These are phyloP conservation scores for Auricularia auricula-judae DNA, from an alignment of 768 basidiomycete species.

Conservation along the genomic window DNA sequence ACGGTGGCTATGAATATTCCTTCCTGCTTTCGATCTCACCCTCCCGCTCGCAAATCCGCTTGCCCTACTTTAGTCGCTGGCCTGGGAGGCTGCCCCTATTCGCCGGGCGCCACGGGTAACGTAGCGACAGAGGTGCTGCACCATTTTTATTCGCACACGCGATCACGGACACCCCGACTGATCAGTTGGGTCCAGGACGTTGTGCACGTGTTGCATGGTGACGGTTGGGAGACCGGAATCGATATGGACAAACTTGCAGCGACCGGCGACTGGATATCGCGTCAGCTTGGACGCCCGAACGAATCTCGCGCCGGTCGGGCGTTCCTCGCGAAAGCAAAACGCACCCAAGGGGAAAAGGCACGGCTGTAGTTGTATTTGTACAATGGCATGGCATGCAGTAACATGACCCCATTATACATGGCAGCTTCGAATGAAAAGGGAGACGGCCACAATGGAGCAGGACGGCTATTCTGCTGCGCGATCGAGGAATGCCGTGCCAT, in stretches of 20 bases:
- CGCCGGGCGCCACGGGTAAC: slow-evolving; percentile 92
- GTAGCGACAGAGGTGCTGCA: slow-evolving; percentile 64
- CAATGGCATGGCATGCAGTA: too few species aligned
- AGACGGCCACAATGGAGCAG: too few species aligned
- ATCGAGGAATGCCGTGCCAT: slow-evolving; percentile 56
- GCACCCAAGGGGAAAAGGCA: slow-evolving; percentile 6
- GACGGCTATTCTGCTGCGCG: slow-evolving; percentile 7
- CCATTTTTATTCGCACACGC: background rate
- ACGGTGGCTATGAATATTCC: background rate
- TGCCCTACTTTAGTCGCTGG: slow-evolving; percentile 54
- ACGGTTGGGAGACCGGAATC: slow-evolving; percentile 43
- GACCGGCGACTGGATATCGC: slow-evolving; percentile 77
- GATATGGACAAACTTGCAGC: slow-evolving; percentile 61
- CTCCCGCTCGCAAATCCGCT: slow-evolving; percentile 25
- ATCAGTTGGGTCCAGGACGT: slow-evolving; percentile 36
- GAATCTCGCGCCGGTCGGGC: slow-evolving; percentile 73
- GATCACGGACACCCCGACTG: background rate
- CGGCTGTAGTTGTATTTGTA: background rate
- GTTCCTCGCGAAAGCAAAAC: slow-evolving; percentile 38
- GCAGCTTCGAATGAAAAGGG: too few species aligned
- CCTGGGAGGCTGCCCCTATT: slow-evolving; percentile 91
- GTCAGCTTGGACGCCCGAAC: slow-evolving; percentile 51
- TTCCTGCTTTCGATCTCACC: background rate
- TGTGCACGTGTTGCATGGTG: slow-evolving; percentile 66
- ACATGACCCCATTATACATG: too few species aligned